Evolutionary conservation across 352 stramenopile genomes (phyloP), one percentile per base, ranked within the genome.

Genomic region (Phytophthora sp.): DNA sequence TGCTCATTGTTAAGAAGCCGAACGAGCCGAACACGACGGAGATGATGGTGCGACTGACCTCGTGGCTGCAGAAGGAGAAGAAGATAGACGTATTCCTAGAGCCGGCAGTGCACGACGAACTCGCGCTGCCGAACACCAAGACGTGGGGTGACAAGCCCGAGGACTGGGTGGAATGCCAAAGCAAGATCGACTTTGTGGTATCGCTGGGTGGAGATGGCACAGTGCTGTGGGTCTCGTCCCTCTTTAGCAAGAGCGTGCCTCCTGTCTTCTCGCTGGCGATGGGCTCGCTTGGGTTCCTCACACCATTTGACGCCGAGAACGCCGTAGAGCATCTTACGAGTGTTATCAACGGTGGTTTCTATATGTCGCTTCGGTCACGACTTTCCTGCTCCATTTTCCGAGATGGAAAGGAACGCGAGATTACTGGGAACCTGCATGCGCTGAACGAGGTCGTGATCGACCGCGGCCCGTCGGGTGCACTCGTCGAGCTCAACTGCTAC

Each of bases 381-480:
- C 64, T 96, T 26, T 72, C 83, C 11, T 87, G 84, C 35, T 83
- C 86, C 32, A 91, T 96, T 54, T 76, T 84, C 21, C 86, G 88
- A 28, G 70, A 70, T 7, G 74, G 81, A 52, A 74, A 89, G 50
- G 75, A 84, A 27, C 65, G 54, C 5, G 78, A 89, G 50, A 72
- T 76, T 15, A 55, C 78, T n/a, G 66, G 74, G 27, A 72, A 90
- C 1, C 84, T 97, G 54, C 94, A 98, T 66, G 96, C 98, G 7
- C 77, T 99, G 28, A 99, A 99, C 72, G 98, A 99, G 82, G 97
- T 99, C 38, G 96, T 99, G 24, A 97, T 99, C 53, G 96, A 99
- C 70, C 89, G 97, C 32, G 97, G 97, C 5, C 84, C 82, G 18
- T 92, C 74, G 2, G 87, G 81, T 6, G 84, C 86, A 31, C 88